Base-by-base conservation (phyloP, 495 filamentous ascomycete species). In the Hypomontagnella submonticulosa region DNA sequence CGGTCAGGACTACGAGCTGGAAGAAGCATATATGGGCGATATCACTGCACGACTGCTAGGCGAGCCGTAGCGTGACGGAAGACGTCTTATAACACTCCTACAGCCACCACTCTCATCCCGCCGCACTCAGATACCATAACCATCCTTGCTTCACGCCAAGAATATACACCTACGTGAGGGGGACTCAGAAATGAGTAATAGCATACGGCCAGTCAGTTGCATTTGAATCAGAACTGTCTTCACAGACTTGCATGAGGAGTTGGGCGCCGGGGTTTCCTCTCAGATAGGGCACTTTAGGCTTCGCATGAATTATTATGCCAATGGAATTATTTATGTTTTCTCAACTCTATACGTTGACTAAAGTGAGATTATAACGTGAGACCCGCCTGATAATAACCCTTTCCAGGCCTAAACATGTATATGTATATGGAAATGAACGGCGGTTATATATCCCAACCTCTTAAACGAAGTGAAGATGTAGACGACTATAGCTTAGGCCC, bases 11-110 rank as follows among this genome's bases (percentile, higher is more conserved):
- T 92, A 94, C 74, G 88, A 91, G 70, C 80, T 96, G 38, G 91
- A 93, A 67, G 90, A 92, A 63, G 92, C 88, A 5, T 92, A 90
- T 67, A 91, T 94, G 85, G 92, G 90, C 11, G 92, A 97, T 71
- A 90, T 97, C 63, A 96, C 92, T 7, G 90, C 91, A 41, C 82
- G 90, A 60, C 84, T 97, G 13, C 84, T 97, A 38, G 91, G 91
- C 40, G 93, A 97, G 76, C 85, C 69, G 2, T 73, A 55, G 57
- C 7, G n/a, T 23, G 8, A 40, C n/a, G 12, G 23, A 6, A 20
- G 16, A 3, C 16, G 10, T 34, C 13, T 32, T 32, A 10, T 4
- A 23, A 4, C 15, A 41, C 36, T 49, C 36, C 11, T 1, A 50
- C 27, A 33, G 10, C 0, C 15, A 37, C 42, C 13, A 0, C 19